phyloP scores from a whole-genome alignment of 2,329 filamentous ascomycete genomes.

The Nakataea oryzae region DNA sequence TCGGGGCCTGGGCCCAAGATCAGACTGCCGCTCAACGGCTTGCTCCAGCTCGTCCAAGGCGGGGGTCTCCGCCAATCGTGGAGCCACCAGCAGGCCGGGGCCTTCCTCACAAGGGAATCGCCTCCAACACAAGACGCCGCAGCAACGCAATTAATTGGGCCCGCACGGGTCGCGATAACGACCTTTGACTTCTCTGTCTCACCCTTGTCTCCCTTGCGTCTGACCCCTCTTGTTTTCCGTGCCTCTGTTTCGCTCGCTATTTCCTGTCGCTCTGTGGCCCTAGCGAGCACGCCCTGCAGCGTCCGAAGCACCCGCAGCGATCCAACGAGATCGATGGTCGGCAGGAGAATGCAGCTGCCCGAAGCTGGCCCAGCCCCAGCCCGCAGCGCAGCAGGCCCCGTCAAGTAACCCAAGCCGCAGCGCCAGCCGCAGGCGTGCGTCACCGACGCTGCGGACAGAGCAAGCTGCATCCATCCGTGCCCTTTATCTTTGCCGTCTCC shows the following conservation, averaged over 20 bases:
- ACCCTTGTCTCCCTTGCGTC: not conserved
- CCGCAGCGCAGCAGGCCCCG: not conserved
- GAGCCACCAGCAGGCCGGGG: too few species aligned
- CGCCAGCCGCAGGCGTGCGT: not conserved
- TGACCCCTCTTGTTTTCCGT: not conserved
- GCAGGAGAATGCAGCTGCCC: not conserved
- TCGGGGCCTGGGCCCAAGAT: not conserved
- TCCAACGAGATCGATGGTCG: not conserved
- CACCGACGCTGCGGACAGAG: not conserved
- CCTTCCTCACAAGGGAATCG: not conserved
- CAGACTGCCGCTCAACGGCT: not conserved
- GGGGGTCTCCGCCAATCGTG: not conserved
- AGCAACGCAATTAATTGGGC: too few species aligned
- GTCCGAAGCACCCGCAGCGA: too few species aligned
- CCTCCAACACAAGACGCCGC: too few species aligned
- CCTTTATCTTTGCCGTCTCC: not conserved
- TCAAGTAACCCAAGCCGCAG: not conserved
- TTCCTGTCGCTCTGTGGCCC: not conserved
- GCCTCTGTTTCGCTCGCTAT: not conserved
- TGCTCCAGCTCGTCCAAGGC: not conserved
- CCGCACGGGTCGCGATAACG: not conserved
- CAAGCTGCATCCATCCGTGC: not conserved
- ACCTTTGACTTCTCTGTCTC: not conserved
- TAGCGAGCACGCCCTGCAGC: not conserved
- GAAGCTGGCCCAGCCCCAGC: not conserved